A percentile compares a stretch with the other conserved stretches of the same genome.
Conservation (phyloP, 495 filamentous ascomycete genomes). For the Schizothecium vesticola region DNA sequence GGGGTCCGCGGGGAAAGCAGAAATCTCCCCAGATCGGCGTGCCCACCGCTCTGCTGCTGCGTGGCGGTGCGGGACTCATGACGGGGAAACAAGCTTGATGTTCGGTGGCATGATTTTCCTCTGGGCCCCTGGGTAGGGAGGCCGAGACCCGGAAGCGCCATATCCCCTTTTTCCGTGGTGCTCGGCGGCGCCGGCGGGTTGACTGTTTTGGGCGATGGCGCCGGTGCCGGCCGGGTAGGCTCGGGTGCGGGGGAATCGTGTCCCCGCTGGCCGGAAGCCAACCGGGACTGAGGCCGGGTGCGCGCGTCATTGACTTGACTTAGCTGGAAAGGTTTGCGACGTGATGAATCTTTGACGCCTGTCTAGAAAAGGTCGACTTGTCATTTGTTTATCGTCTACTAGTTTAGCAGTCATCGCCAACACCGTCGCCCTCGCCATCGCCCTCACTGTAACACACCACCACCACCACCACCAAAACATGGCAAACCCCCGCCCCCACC, state of each 20-base stretch:
- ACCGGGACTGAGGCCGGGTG: background rate
- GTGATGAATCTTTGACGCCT: background rate
- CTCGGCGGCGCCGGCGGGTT: background rate
- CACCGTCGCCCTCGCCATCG: background rate
- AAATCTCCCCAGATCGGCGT: background rate
- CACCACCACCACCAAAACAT: background rate
- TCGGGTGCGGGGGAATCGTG: background rate
- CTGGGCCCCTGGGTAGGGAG: background rate
- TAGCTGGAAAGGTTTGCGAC: background rate
- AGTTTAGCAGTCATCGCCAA: background rate
- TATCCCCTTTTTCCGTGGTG: background rate
- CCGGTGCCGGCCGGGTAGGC: background rate
- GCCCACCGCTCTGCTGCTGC: too few relatives aligned
- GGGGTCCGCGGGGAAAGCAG: background rate
- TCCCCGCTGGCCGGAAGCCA: background rate
- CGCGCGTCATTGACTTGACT: background rate
- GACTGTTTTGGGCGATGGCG: background rate
- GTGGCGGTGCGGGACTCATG: too few relatives aligned
- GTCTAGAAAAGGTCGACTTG: background rate
- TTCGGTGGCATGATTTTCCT: background rate
- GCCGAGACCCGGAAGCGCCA: background rate
- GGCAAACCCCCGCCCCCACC: constrained; percentile 31
- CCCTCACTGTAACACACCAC: background rate
- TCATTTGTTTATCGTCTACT: background rate
- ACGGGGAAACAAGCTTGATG: background rate